Conservation (phyloP, 768 basidiomycete species). For the Pisolithus microcarpus region DNA sequence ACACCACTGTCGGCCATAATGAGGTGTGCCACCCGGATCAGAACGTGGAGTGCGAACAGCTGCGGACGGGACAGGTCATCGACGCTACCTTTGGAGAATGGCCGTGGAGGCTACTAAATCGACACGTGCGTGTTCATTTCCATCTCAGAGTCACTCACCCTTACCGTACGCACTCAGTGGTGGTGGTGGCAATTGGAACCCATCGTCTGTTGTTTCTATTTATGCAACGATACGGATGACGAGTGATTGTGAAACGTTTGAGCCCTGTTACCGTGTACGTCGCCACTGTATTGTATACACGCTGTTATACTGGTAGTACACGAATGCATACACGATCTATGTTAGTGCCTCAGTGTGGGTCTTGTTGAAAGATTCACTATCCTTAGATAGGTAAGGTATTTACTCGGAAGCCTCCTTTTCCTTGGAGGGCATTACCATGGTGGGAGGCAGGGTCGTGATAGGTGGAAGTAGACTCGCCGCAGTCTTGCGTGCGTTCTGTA, state of each 20-base stretch:
- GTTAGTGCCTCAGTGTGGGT: too few relatives aligned
- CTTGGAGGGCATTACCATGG: slow-evolving; percentile 70
- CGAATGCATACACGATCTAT: too few relatives aligned
- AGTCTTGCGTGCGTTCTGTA: slow-evolving; percentile 77
- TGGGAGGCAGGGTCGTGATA: slow-evolving; percentile 82
- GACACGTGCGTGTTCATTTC: slow-evolving; percentile 43
- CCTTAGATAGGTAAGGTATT: not conserved
- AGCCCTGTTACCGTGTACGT: slow-evolving; percentile 7
- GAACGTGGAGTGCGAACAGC: slow-evolving; percentile 27
- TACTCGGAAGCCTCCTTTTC: not conserved
- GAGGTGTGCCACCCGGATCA: slow-evolving; percentile 15
- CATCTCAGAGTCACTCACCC: not conserved
- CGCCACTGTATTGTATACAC: not conserved
- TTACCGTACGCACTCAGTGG: slow-evolving; percentile 45
- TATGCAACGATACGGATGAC: slow-evolving; percentile 41
- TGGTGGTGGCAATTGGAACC: slow-evolving; percentile 78
- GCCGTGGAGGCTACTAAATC: slow-evolving; percentile 64
- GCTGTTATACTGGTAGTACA: too few relatives aligned
- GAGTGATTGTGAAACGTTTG: slow-evolving; percentile 28
- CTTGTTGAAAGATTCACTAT: slow-evolving; percentile 2
- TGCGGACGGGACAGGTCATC: slow-evolving; percentile 38
- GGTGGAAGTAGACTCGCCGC: slow-evolving; percentile 76
- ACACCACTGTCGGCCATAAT: slow-evolving; percentile 5
- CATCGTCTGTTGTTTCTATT: slow-evolving; percentile 53
- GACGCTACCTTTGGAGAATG: slow-evolving; percentile 57